These are phyloP conservation scores for Monosporascus sp. DNA, from an alignment of 2,329 filamentous ascomycete species.

Conservation along the genomic window DNA sequence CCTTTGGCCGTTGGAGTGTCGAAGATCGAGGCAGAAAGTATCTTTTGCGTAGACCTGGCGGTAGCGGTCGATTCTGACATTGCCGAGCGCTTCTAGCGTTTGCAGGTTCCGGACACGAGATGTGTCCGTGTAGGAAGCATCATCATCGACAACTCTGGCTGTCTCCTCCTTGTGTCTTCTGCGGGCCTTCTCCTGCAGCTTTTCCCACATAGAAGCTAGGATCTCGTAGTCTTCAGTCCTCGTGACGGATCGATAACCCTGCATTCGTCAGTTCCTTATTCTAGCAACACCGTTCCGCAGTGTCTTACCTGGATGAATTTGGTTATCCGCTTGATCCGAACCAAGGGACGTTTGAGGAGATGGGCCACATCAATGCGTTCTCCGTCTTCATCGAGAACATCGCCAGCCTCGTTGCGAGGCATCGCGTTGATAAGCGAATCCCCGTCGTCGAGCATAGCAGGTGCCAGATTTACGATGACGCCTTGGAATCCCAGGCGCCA, in stretches of 20 bases:
- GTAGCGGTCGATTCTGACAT: slow-evolving; percentile 65
- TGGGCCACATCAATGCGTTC: slow-evolving; percentile 93
- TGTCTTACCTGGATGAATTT: slow-evolving; percentile 68
- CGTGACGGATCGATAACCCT: slow-evolving; percentile 53
- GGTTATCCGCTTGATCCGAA: slow-evolving; percentile 79
- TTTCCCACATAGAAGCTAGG: slow-evolving; percentile 59
- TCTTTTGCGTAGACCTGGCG: slow-evolving; percentile 87
- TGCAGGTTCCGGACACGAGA: slow-evolving; percentile 73
- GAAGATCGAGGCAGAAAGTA: slow-evolving; percentile 77
- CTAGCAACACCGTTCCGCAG: not conserved
- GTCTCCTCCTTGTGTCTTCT: slow-evolving; percentile 68
- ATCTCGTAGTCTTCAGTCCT: slow-evolving; percentile 48
- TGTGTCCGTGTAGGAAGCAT: slow-evolving; percentile 76
- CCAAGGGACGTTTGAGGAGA: slow-evolving; percentile 80
- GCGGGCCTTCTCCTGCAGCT: slow-evolving; percentile 70
- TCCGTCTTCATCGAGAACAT: slow-evolving; percentile 66
- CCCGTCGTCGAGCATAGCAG: slow-evolving; percentile 55
- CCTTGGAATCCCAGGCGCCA: slow-evolving; percentile 95
- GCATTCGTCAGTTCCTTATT: slow-evolving; percentile 31
- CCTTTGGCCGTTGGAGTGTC: slow-evolving; percentile 84
- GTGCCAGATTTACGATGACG: slow-evolving; percentile 86
- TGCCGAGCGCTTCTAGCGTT: slow-evolving; percentile 65
- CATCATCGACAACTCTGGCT: slow-evolving; percentile 75
- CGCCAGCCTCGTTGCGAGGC: slow-evolving; percentile 59
- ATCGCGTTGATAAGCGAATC: slow-evolving; percentile 54